Evolutionary conservation across 129 eudicot species (phyloP), one percentile per base, ranked within the genome.

Genomic region (Mikania micrantha): DNA sequence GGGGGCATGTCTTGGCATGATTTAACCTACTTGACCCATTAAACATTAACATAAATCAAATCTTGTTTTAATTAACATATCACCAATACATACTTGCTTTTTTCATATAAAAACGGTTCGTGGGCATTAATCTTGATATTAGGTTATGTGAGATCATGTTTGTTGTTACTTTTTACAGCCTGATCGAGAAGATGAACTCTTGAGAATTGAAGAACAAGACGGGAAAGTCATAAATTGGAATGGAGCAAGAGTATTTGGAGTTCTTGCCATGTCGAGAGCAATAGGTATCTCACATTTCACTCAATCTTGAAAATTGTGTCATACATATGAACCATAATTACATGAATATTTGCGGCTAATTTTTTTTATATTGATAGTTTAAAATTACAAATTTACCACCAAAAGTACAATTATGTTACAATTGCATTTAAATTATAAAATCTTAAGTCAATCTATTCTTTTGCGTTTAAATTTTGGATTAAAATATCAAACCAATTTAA

Each of bases 251-350:
- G 90, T 87, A 21, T 67, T 77, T 54, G 95, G 95, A 73, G 90
- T 87, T 72, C 95, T 87, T 71, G 85, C 95, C 50, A 87, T 87
- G 95, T 87, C 95, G 12, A 78, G 95, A 77, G 85, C 95, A 4
- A 87, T 87, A 70, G 95, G 95, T 87, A 79, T 73, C 38, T 76
- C n/a, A 5, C 25, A 7, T 58, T 31, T 54, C 21, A 27, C 49
- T 53, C 40, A n/a, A n/a, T n/a, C n/a, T n/a, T n/a, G n/a, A n/a
- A n/a, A n/a, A n/a, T n/a, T n/a, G n/a, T n/a, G n/a, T n/a, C n/a
- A n/a, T n/a, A n/a, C n/a, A n/a, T n/a, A n/a, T n/a, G n/a, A n/a
- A n/a, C n/a, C n/a, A n/a, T n/a, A n/a, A n/a, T n/a, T n/a, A n/a
- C n/a, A n/a, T n/a, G n/a, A n/a, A n/a, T n/a, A n/a, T n/a, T n/a